Evolutionary conservation across 2,329 filamentous ascomycete genomes (phyloP), one percentile per base, ranked within the genome.

Genomic region (Xylariaceae sp.): DNA sequence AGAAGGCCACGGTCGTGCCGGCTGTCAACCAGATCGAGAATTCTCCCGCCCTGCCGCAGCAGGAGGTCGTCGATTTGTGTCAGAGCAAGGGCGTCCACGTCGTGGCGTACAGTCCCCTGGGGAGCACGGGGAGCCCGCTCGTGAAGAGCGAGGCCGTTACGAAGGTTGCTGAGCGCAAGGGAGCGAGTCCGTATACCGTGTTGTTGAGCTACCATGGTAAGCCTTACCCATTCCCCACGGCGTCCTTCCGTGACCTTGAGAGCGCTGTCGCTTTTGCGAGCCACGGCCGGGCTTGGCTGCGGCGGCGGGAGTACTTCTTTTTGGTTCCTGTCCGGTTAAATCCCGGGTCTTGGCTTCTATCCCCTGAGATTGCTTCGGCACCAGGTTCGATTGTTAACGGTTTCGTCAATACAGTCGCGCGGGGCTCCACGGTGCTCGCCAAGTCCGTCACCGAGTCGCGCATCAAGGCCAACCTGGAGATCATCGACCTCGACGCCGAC

Each of bases 21-120:
- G 86, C 85, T 54, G 82, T 85, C 68, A 89, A 89, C 76, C 87
- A 90, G 76, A 89, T 89, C 68, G 88, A 90, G 74, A 89, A 89
- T 78, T 86, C 89, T 76, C 88, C 88, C 14, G 81, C 81, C 6
- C 81, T 89, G 10, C 88, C 87, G 1, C 88, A 92, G 75, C 81
- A 89, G 64, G 86, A 90, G 59, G 84, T 91, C 57, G 83, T 89
- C 57, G 83, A 89, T 60, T 81, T 85, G 65, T 90, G 87, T 79
- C 81, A 81, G 56, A 76, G 79, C 56, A 87, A 89, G 73, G 84
- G 83, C 54, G 90, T 92, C 58, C 82, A 89, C 67, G 75, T 91
- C 68, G 87, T 90, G 62, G 88, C 89, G 16, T 92, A 91, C 77
- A 84, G 81, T 64, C 85, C 84, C n/a, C 76, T 88, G 0, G 85